A percentile compares a stretch with the other conserved stretches of the same genome.
Conservation (phyloP, 2,329 filamentous ascomycete species). For the Sporothrix variecibatus region DNA sequence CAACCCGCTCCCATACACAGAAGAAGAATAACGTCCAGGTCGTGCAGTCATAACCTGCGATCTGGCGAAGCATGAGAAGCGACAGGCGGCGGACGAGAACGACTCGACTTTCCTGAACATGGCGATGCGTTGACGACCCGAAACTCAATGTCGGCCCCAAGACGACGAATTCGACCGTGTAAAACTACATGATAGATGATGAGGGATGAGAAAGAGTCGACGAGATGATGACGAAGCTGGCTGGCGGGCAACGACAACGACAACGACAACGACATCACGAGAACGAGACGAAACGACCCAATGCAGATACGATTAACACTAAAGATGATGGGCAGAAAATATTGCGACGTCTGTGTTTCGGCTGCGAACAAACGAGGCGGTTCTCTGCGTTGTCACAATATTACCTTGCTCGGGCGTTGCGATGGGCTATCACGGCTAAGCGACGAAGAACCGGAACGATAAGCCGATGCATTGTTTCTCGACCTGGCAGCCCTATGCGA, state of each 20-base stretch:
- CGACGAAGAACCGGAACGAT: neutral
- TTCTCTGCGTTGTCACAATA: conserved; percentile 3
- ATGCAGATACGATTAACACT: neutral
- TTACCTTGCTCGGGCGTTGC: neutral
- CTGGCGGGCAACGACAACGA: neutral
- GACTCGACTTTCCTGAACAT: neutral
- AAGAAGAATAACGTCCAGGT: conserved; percentile 90
- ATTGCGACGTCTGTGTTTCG: neutral
- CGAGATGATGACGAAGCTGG: neutral
- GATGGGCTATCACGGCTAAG: neutral
- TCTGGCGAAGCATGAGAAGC: neutral
- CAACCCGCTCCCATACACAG: conserved; percentile 46
- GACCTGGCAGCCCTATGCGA: neutral
- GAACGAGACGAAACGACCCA: neutral
- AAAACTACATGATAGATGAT: neutral
- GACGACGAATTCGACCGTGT: neutral
- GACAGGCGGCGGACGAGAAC: neutral
- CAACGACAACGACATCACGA: neutral
- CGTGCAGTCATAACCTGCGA: conserved; percentile 65
- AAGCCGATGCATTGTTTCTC: neutral
- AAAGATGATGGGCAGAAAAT: neutral
- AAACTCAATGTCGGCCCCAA: neutral
- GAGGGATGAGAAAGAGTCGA: neutral
- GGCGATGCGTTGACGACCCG: neutral
- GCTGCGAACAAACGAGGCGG: neutral